Conservation (phyloP, 2,329 filamentous ascomycete genomes). For the Incumbomyces lentus region DNA sequence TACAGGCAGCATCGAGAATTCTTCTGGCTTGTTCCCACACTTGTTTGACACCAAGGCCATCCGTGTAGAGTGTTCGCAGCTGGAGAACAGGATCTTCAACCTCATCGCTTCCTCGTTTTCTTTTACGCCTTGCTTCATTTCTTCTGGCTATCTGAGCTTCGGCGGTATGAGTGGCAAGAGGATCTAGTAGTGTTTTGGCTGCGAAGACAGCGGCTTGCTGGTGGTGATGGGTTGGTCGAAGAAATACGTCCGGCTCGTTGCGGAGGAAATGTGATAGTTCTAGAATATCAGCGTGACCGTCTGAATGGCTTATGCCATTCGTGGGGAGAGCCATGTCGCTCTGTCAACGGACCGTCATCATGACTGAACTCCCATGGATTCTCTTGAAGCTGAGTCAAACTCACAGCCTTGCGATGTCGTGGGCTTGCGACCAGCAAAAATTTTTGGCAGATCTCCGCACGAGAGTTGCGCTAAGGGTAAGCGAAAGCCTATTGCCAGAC, state of each 20-base stretch:
- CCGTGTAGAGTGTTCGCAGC: constrained; percentile 69
- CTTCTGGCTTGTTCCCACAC: constrained; percentile 89
- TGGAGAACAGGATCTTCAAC: constrained; percentile 51
- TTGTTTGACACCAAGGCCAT: constrained; percentile 79
- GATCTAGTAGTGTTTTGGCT: constrained; percentile 71
- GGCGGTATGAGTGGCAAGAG: constrained; percentile 62
- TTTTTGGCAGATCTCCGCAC: too few species aligned
- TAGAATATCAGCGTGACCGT: not conserved
- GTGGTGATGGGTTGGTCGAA: constrained; percentile 60
- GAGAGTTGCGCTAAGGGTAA: too few species aligned
- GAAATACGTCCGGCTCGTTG: constrained; percentile 58
- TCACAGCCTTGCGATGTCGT: too few species aligned
- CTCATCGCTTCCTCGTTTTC: constrained; percentile 25
- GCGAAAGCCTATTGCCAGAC: too few species aligned
- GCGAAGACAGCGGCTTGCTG: constrained; percentile 60
- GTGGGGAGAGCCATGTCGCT: not conserved
- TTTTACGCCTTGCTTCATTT: constrained; percentile 50
- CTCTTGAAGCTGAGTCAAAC: too few species aligned
- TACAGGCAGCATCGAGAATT: constrained; percentile 48
- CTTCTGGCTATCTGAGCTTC: constrained; percentile 60
- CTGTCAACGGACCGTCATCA: too few species aligned
- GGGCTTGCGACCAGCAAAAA: too few species aligned
- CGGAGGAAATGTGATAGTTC: constrained; percentile 48
- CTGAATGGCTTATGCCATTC: not conserved
- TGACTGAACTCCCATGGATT: too few species aligned